Evolutionary conservation across 2,329 filamentous ascomycete species (phyloP).

Genomic region (Botrytis hyacinthi): DNA sequence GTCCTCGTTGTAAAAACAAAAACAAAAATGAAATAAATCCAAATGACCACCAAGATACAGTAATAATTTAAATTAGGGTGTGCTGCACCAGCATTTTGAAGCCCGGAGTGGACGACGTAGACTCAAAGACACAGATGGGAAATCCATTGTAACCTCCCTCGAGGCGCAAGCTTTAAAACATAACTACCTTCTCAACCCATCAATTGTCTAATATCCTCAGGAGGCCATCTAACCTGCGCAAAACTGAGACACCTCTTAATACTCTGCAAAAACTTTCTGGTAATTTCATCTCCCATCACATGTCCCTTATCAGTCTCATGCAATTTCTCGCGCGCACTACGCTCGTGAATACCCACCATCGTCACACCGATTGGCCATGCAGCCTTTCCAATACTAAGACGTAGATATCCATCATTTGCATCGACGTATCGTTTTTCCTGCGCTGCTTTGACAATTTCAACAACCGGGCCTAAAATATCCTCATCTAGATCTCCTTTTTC

Average conservation of each 20-base stretch:
- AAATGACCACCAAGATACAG: too few species aligned
- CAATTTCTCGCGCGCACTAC: slow-evolving; percentile 90
- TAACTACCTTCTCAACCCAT: slow-evolving; percentile 62
- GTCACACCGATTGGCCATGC: slow-evolving; percentile 99
- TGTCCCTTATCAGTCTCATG: slow-evolving; percentile 86
- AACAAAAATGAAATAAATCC: not conserved
- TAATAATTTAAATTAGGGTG: not conserved
- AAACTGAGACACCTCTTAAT: slow-evolving; percentile 97
- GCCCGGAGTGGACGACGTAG: not conserved
- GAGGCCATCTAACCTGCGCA: slow-evolving; percentile 94
- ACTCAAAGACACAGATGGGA: not conserved
- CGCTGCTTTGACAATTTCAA: slow-evolving; percentile 88
- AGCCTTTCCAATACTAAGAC: slow-evolving; percentile 90
- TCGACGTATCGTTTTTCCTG: slow-evolving; percentile 92
- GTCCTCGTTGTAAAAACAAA: not conserved
- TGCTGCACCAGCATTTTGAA: not conserved
- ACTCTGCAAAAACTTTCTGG: slow-evolving; percentile 92
- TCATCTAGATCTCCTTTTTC: slow-evolving; percentile 79
- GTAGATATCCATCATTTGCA: slow-evolving; percentile 91
- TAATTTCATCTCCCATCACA: slow-evolving; percentile 95
- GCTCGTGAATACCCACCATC: slow-evolving; percentile 99
- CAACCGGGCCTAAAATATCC: slow-evolving; percentile 73
- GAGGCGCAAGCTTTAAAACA: not conserved
- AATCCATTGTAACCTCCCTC: not conserved
- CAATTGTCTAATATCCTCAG: slow-evolving; percentile 84